Base-by-base conservation (phyloP, 495 filamentous ascomycete species). In the Schizothecium vesticola region DNA sequence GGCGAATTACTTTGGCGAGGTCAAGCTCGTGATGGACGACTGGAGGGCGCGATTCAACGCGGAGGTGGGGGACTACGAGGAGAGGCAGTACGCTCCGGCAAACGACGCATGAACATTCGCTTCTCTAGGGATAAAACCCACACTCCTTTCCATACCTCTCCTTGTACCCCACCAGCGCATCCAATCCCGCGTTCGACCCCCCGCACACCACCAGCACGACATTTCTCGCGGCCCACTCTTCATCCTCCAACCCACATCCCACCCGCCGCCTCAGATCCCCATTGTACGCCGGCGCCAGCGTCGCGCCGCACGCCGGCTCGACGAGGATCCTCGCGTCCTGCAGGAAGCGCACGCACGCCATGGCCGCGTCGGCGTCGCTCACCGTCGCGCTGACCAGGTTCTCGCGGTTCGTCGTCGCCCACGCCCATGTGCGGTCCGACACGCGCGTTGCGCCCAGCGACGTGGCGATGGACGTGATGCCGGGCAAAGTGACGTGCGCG, bases 201-300 rank as follows among this genome's bases (percentile, higher is more conserved):
- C 94, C 94, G 75, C 94, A 98, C 24, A 97, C 86, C 25, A 97
- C 82, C 64, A 98, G 82, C 6, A 97, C 92, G 28, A 98, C 86
- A 68, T 91, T 91, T 70, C 85, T 89, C 59, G 84, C 79, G 33
- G 77, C 75, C 73, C 81, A 86, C 68, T 83, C 79, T 60, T 81
- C 81, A 21, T 82, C 80, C 9, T 76, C 82, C 69, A 92, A 65
- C 13, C 79, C 82, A 31, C 86, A 81, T 0, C 91, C 86, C 24
- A 96, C 68, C 26, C 70, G 79, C 76, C 84, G 85, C 72, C 89
- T 79, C 75, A 92, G 77, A 23, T 86, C 82, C 22, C 86, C 86
- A 57, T 88, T 87, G 71, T 91, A 93, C 55, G 85, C 86, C 24
- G 84, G 82, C 60, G 90, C 89, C 8, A 92, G 71, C 69, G 87